Evolutionary conservation across 306 rosid genomes (phyloP), one percentile per base, ranked within the genome.

Genomic region (Medicago ruthenica): DNA sequence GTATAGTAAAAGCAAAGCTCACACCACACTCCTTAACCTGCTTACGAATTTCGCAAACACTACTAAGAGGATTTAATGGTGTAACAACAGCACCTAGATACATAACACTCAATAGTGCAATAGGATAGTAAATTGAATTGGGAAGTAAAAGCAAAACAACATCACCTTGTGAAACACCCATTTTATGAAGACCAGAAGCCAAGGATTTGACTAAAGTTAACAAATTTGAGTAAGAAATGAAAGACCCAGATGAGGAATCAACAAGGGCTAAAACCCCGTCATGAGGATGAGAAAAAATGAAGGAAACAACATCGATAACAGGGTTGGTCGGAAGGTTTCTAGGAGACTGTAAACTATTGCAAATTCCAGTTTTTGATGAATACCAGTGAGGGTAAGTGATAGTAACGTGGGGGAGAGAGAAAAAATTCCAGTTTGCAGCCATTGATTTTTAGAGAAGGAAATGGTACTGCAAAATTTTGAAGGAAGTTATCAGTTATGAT

Each of bases 361-460:
- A 91, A 60, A 89, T 84, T 45, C 97, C 98, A 0, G 91, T 78
- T 31, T 84, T 79, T 36, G 93, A 81, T n/a, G 93, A 85, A 74
- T 81, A 91, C 96, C 93, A 93, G 16, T 67, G 71, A 39, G 88
- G 91, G 75, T 37, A 37, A 68, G 64, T 36, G 24, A 8, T 34
- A 34, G 37, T 34, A 7, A 7, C 5, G 37, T 34, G 3, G 37
- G 37, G 37, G 37, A 6, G 1, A 34, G 37, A 34, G 5, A 34
- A 34, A 4, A 34, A 34, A 34, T 34, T 34, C 37, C 37, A 34
- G 37, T 73, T 76, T 20, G 61, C 22, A 2, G 91, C 71, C 86
- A 82, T 85, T 57, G 65, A 4, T 31, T 40, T 54, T 9, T 5
- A 40, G 37, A 51, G 20, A 42, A 14, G 8, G 22, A 20, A 42